Conservation (phyloP, 176 grass and related monocot species). For the Secale cereale region DNA sequence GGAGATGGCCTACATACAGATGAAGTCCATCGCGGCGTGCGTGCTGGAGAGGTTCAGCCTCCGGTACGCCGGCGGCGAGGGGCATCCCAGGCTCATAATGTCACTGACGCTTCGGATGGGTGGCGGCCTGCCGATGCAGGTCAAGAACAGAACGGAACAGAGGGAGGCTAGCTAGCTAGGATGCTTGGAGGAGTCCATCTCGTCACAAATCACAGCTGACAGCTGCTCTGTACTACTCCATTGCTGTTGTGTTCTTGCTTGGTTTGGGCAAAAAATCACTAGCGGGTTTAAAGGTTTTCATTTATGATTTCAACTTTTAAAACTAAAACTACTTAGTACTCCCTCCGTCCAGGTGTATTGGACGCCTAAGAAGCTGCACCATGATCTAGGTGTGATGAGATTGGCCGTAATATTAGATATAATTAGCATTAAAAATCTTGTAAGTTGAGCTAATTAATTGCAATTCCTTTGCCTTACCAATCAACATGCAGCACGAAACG, state of each 20-base stretch:
- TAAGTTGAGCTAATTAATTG: too few relatives aligned
- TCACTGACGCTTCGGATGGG: slow-evolving; percentile 53
- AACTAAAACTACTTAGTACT: too few relatives aligned
- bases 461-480: too few relatives aligned
- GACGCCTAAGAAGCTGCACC: too few relatives aligned
- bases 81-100: slow-evolving; percentile 30
- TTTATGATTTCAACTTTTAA: too few relatives aligned
- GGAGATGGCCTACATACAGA: slow-evolving; percentile 77
- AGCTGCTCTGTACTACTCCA: not conserved
- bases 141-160: not conserved
- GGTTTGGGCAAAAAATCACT: not conserved
- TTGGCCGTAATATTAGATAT: too few relatives aligned
- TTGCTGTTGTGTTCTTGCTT: not conserved
- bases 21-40: slow-evolving; percentile 58
- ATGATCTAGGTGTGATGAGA: too few relatives aligned
- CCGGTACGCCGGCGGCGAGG: slow-evolving; percentile 22
- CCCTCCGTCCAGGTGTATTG: too few relatives aligned
- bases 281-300: too few relatives aligned
- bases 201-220: not conserved
- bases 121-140: slow-evolving; percentile 46
- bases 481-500: too few relatives aligned
- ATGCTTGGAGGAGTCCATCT: not conserved
- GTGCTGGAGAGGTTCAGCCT: slow-evolving; percentile 46
- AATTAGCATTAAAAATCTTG: too few relatives aligned
- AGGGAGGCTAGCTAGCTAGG: not conserved